phyloP scores from a whole-genome alignment of 495 filamentous ascomycete genomes.

The Penicillium tannophilum region DNA sequence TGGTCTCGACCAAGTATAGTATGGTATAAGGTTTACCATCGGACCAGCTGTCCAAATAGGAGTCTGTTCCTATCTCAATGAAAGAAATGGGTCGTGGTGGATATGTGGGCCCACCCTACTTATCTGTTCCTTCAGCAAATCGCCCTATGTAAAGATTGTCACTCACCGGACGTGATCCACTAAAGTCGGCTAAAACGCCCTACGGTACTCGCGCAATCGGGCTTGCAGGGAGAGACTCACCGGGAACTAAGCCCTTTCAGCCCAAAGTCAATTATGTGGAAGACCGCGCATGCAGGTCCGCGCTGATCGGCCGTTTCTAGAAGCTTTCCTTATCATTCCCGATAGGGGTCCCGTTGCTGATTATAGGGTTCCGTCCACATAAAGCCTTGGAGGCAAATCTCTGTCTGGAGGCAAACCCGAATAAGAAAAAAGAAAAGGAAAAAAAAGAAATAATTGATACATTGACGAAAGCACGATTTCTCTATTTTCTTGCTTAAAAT shows the following conservation, averaged over 20 bases:
- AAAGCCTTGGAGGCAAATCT: too few relatives aligned
- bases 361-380: too few relatives aligned
- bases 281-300: slow-evolving; percentile 10
- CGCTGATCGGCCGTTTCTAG: slow-evolving; percentile 13
- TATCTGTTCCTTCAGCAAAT: slow-evolving; percentile 25
- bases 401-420: too few relatives aligned
- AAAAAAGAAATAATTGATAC: too few relatives aligned
- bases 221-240: neutral
- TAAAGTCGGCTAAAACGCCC: neutral
- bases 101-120: slow-evolving; percentile 13
- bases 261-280: neutral
- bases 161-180: neutral
- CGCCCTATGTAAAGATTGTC: slow-evolving; percentile 18
- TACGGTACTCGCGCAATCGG: neutral
- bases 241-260: slow-evolving; percentile 14
- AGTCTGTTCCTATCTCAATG: slow-evolving; percentile 11
- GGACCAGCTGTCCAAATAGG: neutral
- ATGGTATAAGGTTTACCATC: neutral
- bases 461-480: neutral
- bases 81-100: slow-evolving; percentile 20
- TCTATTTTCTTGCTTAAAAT: neutral
- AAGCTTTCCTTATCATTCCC: neutral
- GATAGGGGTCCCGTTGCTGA: too few relatives aligned
- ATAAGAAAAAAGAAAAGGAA: too few relatives aligned
- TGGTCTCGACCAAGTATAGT: too few relatives aligned